Conservation (phyloP, 108 stramenopile species). For the Stephanodiscus triporus region DNA sequence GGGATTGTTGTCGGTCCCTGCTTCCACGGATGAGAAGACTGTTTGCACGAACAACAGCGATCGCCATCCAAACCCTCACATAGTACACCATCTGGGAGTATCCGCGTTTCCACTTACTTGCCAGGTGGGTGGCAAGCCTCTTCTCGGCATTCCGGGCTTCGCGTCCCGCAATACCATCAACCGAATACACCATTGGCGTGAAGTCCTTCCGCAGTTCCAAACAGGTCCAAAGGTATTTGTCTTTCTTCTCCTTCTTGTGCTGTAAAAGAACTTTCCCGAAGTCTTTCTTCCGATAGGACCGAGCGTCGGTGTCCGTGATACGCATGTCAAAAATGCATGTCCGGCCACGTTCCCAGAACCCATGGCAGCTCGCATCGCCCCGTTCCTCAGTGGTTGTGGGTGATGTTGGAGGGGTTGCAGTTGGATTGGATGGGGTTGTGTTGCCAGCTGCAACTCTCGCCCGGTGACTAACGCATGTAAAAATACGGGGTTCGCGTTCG, state of each 20-base stretch:
- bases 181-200: constrained; percentile 46
- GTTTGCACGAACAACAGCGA: constrained; percentile 28
- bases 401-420: no score
- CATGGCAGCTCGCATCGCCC: constrained; percentile 28
- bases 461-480: no score
- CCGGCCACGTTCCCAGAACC: constrained; percentile 35
- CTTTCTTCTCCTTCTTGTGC: constrained; percentile 34
- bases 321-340: constrained; percentile 42
- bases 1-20: no score
- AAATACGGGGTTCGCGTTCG: no score
- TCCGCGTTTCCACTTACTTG: constrained; percentile 23
- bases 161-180: constrained; percentile 37
- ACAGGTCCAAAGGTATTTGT: constrained; percentile 36
- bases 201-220: constrained; percentile 19
- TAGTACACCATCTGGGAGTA: constrained; percentile 33
- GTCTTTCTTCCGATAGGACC: constrained; percentile 13
- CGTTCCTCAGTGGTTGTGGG: constrained; percentile 14
- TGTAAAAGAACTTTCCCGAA: constrained; percentile 9
- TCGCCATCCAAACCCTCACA: constrained; percentile 22
- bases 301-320: constrained; percentile 42
- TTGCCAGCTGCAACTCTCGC: no score
- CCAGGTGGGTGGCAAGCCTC: constrained; percentile 13
- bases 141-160: constrained; percentile 26
- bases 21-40: no score
- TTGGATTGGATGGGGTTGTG: no score